Conservation (phyloP, 345 rosid genomes). For the Angophora floribunda region DNA sequence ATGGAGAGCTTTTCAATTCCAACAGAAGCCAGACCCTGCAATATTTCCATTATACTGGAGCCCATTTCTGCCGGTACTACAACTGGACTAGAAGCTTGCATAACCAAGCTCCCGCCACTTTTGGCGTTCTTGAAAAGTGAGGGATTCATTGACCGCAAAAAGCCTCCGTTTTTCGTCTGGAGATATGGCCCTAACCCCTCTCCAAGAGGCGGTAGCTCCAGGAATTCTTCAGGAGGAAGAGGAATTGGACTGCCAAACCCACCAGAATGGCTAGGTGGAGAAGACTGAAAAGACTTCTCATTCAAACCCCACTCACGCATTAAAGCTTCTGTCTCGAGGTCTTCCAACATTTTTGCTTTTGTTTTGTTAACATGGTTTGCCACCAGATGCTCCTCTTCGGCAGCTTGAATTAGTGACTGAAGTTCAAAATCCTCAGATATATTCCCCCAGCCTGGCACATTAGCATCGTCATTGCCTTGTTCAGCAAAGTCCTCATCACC, state of each 20-base stretch:
- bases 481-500: constrained; percentile 36
- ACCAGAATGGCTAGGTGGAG: constrained; percentile 40
- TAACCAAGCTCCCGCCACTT: constrained; percentile 66
- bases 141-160: constrained; percentile 79
- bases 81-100: constrained; percentile 94
- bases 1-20: constrained; percentile 93
- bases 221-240: constrained; percentile 41
- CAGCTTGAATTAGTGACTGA: constrained; percentile 39
- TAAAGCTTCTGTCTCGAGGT: constrained; percentile 72
- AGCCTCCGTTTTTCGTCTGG: constrained; percentile 77
- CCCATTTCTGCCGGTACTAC: constrained; percentile 99
- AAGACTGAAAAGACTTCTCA: constrained; percentile 60
- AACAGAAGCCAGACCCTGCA: constrained; percentile 65
- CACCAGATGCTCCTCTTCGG: constrained; percentile 48
- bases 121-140: constrained; percentile 52
- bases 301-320: constrained; percentile 93
- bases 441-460: constrained; percentile 20
- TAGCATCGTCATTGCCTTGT: constrained; percentile 14
- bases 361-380: constrained; percentile 34
- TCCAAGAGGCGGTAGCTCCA: constrained; percentile 66
- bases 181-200: constrained; percentile 84
- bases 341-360: constrained; percentile 66
- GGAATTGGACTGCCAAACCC: constrained; percentile 54
- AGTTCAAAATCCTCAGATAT: constrained; percentile 38
- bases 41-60: constrained; percentile 58